Percentiles rank a stretch among this genome's conserved stretches.
Conservation (phyloP, 768 basidiomycete genomes). For the Royoungia palumana region DNA sequence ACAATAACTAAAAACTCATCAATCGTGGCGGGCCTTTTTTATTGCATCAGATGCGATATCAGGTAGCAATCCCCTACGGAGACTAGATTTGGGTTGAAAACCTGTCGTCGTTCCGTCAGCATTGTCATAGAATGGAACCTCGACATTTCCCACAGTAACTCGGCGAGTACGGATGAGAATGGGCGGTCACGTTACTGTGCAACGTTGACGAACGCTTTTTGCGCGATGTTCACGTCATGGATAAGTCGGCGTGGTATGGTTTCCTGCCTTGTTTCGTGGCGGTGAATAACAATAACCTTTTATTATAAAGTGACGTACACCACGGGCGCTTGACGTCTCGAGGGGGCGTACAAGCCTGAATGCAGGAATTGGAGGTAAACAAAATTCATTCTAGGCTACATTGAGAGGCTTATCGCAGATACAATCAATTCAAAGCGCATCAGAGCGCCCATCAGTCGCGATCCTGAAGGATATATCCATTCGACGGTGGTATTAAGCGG, state of each 20-base stretch:
- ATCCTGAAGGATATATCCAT: constrained; percentile 4
- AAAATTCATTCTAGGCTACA: background rate
- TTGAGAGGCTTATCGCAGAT: constrained; percentile 1
- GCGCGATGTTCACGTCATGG: constrained; percentile 16
- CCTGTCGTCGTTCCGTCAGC: constrained; percentile 3
- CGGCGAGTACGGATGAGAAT: too few species aligned
- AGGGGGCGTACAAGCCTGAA: background rate
- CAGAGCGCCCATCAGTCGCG: background rate
- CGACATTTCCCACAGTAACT: background rate
- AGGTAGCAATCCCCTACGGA: background rate
- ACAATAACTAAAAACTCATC: background rate
- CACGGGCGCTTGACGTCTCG: background rate
- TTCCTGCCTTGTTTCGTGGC: constrained; percentile 18
- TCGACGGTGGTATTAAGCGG: background rate
- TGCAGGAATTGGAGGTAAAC: background rate
- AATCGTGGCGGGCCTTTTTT: background rate
- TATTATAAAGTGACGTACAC: background rate
- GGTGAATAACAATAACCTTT: constrained; percentile 10
- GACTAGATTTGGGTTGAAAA: constrained; percentile 7
- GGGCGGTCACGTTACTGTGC: constrained; percentile 8
- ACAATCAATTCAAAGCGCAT: background rate
- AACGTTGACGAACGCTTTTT: constrained; percentile 13
- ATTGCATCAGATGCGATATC: constrained; percentile 1
- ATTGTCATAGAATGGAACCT: constrained; percentile 18
- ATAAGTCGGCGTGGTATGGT: constrained; percentile 22